phyloP scores from a whole-genome alignment of 495 filamentous ascomycete genomes.

The Tuber melanosporum region DNA sequence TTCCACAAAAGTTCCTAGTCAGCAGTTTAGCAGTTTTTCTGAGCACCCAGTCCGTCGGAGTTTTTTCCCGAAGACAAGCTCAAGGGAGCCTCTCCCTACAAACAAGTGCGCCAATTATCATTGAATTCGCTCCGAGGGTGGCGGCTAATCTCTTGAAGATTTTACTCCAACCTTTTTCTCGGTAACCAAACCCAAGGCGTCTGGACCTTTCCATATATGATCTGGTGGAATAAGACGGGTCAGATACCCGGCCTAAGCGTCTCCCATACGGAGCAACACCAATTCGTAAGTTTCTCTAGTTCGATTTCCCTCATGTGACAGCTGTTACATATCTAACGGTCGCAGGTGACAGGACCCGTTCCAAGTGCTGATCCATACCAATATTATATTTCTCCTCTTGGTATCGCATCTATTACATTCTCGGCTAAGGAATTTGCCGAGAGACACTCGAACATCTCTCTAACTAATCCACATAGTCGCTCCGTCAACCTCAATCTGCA shows the following conservation, averaged over 20 bases:
- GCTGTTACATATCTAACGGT: background rate
- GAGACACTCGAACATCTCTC: conserved; percentile 54
- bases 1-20: conserved; percentile 53
- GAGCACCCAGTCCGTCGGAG: conserved; percentile 50
- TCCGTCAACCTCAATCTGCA: conserved; percentile 54
- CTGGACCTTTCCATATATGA: conserved; percentile 80
- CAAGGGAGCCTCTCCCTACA: conserved; percentile 46
- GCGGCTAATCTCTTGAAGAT: conserved; percentile 54
- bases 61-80: conserved; percentile 46
- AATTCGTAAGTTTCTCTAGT: conserved; percentile 22
- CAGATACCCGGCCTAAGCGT: conserved; percentile 22
- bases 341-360: conserved; percentile 36
- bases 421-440: conserved; percentile 65
- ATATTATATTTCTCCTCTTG: conserved; percentile 77
- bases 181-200: conserved; percentile 62
- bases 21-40: conserved; percentile 45
- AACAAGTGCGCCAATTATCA: conserved; percentile 43
- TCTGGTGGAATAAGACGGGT: conserved; percentile 53
- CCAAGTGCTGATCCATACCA: conserved; percentile 54
- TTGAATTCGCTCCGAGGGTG: conserved; percentile 49
- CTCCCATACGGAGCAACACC: conserved; percentile 26
- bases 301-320: background rate
- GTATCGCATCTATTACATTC: conserved; percentile 70
- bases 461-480: conserved; percentile 66
- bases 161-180: conserved; percentile 84